Evolutionary conservation across 352 stramenopile species (phyloP), one percentile per base, ranked within the genome.

Genomic region (Globisporangium paroecandrum): DNA sequence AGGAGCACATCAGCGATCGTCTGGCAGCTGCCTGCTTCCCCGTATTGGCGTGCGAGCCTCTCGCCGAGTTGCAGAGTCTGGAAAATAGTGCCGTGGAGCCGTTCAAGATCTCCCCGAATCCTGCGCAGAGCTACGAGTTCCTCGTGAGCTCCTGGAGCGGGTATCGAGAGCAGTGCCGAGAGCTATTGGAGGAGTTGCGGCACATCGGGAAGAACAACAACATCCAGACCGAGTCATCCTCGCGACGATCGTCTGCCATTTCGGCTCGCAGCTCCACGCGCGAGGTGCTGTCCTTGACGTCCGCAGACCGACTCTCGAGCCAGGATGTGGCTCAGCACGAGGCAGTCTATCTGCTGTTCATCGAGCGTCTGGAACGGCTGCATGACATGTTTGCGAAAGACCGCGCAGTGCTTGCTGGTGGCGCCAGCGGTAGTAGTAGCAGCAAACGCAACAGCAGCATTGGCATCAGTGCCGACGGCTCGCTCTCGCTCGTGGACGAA

Each of bases 261-360:
- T 62, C 51, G 20, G 47, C 61, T 20, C 65, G 61, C 27, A 46
- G 55, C 4, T 25, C 66, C 29, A 70, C 75, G 41, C 67, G 62
- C 12, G 69, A 82, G 2, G 71, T 85, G 22, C 63, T 87, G 51
- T 85, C 83, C 1, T 86, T 79, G 4, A 73, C 64, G 1, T 80
- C 81, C 0, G 49, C 70, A 2, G 69, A 76, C 34, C 73, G 24
- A 1, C 61, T 92, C 2, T 90, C 80, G 1, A 92, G 80, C 43
- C 83, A 92, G 60, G 80, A 92, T 47, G 85, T 90, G n/a, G 75
- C 73, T 3, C 83, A 92, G 60, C 73, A 89, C 12, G 81, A 90
- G n/a, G 77, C 80, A 0, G 64, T 86, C 0, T 78, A 90, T 36
- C 18, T 67, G 15, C 59, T 89, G 0, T 90, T 91, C 36, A 67